phyloP scores from a whole-genome alignment of 2,329 filamentous ascomycete genomes.

The Pseudogymnoascus sp. region DNA sequence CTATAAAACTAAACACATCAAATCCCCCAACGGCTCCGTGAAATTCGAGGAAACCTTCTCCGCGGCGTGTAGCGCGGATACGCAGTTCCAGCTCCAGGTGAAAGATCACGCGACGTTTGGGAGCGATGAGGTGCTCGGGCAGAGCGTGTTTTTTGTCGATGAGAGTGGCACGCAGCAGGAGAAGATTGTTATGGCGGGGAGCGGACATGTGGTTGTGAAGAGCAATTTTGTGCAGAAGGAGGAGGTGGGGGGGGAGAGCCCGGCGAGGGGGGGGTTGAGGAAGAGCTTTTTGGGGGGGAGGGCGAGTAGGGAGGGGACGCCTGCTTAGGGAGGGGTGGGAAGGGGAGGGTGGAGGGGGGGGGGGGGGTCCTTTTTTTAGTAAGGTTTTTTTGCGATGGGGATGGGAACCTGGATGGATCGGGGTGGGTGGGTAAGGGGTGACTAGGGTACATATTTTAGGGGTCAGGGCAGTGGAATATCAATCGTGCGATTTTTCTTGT shows the following conservation, averaged over 20 bases:
- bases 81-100: constrained; percentile 77
- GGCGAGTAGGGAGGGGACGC: constrained; percentile 36
- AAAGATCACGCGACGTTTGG: constrained; percentile 81
- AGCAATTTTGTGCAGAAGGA: constrained; percentile 59
- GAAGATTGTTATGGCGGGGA: constrained; percentile 66
- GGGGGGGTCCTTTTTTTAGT: background rate
- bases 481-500: background rate
- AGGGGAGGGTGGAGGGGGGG: background rate
- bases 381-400: background rate
- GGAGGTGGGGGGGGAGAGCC: constrained; percentile 30
- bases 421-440: background rate
- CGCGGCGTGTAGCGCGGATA: constrained; percentile 67
- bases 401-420: background rate
- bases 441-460: background rate
- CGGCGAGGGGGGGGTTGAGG: constrained; percentile 37
- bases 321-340: constrained; percentile 13
- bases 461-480: background rate
- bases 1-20: constrained; percentile 88
- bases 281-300: constrained; percentile 40
- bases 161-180: constrained; percentile 60
- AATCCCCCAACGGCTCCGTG: constrained; percentile 56
- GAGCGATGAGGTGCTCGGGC: constrained; percentile 74
- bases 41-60: constrained; percentile 74
- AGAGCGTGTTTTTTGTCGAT: constrained; percentile 84
- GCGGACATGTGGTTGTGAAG: constrained; percentile 62